A percentile compares a stretch with the other conserved stretches of the same genome.
phyloP scores from a whole-genome alignment of 2,329 filamentous ascomycete species.

The Diplodia scrobiculata region DNA sequence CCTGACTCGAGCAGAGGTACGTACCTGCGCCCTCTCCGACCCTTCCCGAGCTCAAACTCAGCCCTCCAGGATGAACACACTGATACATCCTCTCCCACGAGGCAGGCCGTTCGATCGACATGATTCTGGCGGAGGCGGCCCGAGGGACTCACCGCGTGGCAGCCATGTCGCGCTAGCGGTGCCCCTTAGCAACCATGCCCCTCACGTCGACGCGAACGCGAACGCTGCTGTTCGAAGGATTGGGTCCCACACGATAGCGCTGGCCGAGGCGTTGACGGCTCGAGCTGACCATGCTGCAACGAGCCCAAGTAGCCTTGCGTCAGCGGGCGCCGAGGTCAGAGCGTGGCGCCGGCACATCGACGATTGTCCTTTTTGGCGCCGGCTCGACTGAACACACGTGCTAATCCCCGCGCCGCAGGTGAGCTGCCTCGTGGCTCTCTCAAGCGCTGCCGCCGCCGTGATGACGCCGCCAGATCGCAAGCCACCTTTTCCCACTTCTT shows the following conservation, averaged over 20 bases:
- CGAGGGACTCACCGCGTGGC: constrained; percentile 7
- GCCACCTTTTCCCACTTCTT: not conserved
- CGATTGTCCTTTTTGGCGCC: not conserved
- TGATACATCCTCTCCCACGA: not conserved
- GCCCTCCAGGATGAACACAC: not conserved
- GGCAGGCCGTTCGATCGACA: not conserved
- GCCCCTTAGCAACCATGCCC: not conserved
- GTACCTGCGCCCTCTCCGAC: not conserved
- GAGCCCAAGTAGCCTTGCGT: not conserved
- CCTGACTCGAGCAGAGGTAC: not conserved
- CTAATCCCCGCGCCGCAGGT: not conserved
- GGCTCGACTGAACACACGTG: not conserved
- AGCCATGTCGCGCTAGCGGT: not conserved
- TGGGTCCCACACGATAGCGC: not conserved
- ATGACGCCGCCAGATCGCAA: not conserved
- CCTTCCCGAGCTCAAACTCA: not conserved
- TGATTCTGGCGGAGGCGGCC: constrained; percentile 1
- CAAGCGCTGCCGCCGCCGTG: not conserved
- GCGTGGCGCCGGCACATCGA: not conserved
- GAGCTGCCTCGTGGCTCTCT: constrained; percentile 7
- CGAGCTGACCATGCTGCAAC: not conserved
- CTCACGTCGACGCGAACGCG: not conserved
- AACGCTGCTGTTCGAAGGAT: not conserved
- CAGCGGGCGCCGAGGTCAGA: not conserved
- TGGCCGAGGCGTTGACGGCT: not conserved